Percentiles rank a stretch among this genome's conserved stretches.
Conservation (phyloP, 805 yeast species). For the Barnettozyma vustinii region DNA sequence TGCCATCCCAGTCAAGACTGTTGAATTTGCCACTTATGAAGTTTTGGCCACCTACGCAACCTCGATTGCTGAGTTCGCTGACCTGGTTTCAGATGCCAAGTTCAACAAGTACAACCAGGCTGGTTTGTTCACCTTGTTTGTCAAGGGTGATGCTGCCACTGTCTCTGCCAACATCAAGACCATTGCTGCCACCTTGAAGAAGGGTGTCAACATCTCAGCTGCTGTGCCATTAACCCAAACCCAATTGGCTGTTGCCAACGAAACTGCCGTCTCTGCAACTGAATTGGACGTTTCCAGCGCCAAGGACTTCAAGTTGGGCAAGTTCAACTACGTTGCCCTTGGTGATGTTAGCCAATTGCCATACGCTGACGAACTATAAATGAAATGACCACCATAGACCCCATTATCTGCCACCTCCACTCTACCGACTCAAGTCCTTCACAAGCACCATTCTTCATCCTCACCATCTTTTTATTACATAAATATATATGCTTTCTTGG, state of each 20-base stretch:
- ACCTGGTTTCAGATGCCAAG: constrained; percentile 46
- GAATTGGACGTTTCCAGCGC: constrained; percentile 34
- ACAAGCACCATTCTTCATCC: neutral
- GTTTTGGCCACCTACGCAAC: constrained; percentile 64
- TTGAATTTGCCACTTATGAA: constrained; percentile 61
- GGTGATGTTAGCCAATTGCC: constrained; percentile 89
- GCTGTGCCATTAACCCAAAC: constrained; percentile 52
- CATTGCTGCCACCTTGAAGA: constrained; percentile 47
- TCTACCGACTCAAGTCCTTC: neutral
- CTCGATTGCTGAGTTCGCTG: constrained; percentile 48
- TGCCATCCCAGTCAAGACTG: constrained; percentile 69
- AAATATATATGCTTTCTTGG: constrained; percentile 2
- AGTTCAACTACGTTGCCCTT: constrained; percentile 80
- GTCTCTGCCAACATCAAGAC: constrained; percentile 59
- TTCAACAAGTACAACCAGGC: constrained; percentile 69
- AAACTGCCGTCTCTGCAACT: constrained; percentile 29
- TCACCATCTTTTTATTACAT: neutral
- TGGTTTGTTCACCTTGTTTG: constrained; percentile 70
- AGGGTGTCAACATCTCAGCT: constrained; percentile 51
- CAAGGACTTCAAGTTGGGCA: constrained; percentile 44
- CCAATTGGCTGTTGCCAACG: constrained; percentile 38
- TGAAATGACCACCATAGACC: constrained; percentile 2
- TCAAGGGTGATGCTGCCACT: constrained; percentile 52
- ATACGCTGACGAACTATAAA: constrained; percentile 79
- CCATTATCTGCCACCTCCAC: neutral